Evolutionary conservation across 1,284 basidiomycete species (phyloP).

Genomic region (Cutaneotrichosporon sp.): DNA sequence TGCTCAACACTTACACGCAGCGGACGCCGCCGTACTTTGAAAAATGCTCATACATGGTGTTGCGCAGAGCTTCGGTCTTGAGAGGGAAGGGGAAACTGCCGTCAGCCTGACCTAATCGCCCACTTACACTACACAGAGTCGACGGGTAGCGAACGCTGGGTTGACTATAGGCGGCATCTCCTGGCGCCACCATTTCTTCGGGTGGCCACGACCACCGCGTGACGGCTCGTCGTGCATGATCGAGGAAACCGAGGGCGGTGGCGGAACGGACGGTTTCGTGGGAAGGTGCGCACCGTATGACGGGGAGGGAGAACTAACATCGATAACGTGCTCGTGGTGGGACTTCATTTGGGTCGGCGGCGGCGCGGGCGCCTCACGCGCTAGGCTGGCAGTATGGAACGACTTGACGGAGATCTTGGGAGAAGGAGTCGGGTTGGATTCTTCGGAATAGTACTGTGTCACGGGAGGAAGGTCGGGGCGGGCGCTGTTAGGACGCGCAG

Average conservation of each 20-base stretch:
- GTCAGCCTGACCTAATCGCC: not conserved
- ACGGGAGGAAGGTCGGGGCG: not conserved
- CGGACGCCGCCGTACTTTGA: constrained; percentile 25
- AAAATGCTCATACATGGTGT: constrained; percentile 27
- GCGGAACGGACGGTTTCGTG: no score
- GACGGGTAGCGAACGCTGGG: constrained; percentile 20
- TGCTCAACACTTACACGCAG: constrained; percentile 19
- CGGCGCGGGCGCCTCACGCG: no score
- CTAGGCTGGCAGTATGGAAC: no score
- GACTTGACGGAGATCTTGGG: not conserved
- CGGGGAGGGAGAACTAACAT: no score
- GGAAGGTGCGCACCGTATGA: no score
- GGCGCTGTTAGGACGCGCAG: constrained; percentile 14
- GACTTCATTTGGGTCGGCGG: no score
- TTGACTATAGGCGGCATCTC: constrained; percentile 28
- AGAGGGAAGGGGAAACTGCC: constrained; percentile 28
- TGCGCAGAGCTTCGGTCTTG: constrained; percentile 9
- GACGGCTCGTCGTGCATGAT: not conserved
- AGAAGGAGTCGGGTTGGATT: constrained; percentile 1
- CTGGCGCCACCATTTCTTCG: constrained; percentile 22
- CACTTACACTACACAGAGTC: constrained; percentile 29
- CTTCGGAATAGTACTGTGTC: constrained; percentile 17
- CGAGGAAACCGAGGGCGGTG: no score
- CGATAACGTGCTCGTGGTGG: no score
- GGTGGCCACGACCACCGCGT: not conserved